Base-by-base conservation (phyloP, 1,139 yeast genomes). In the Casaregolazyma suthepensis region DNA sequence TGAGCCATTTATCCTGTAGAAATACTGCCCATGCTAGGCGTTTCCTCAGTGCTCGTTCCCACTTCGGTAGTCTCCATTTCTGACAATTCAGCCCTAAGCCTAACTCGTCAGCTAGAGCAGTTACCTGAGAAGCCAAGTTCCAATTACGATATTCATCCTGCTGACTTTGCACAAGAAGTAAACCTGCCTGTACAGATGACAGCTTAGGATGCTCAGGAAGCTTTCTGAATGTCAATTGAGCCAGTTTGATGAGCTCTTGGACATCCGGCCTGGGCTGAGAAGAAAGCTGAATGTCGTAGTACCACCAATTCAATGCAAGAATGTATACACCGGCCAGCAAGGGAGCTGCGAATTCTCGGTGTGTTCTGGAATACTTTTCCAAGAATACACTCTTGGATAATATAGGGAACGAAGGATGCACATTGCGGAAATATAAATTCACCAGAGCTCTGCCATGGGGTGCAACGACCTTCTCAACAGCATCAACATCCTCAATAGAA, bases 1-100 rank as follows among this genome's bases (percentile, higher is more conserved):
- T 75, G 3, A 85, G 75, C 97, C 97, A 90, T 66, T 89, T 88
- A 63, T 88, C 96, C 68, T 88, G 95, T 54, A 86, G 75, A 75
- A 82, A 89, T 1, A 88, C 94, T 0, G 96, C 96, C 97, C 97
- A 90, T 0, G 96, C 96, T 51, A 90, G 71, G 54, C 96, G 75
- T 62, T 88, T 80, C 51, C 97, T 75, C 48, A 90, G 71, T 1
- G 94, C 93, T 52, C 95, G 75, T 66, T 90, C 97, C 97, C 97
- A 90, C 62, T 85, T 83, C 0, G 97, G 97, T 38, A 90, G 70
- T 63, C 87, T 83, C 97, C 97, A 90, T 57, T 79, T 80, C 54
- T 85, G 82, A 65, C 97, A 90, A 65, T 89, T 91, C 17, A 87
- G 75, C 0, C 96, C 96, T 12, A 90, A 72, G 0, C 96, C 96